Evolutionary conservation across 352 stramenopile species (phyloP).

Genomic region (Globisporangium emineosum): DNA sequence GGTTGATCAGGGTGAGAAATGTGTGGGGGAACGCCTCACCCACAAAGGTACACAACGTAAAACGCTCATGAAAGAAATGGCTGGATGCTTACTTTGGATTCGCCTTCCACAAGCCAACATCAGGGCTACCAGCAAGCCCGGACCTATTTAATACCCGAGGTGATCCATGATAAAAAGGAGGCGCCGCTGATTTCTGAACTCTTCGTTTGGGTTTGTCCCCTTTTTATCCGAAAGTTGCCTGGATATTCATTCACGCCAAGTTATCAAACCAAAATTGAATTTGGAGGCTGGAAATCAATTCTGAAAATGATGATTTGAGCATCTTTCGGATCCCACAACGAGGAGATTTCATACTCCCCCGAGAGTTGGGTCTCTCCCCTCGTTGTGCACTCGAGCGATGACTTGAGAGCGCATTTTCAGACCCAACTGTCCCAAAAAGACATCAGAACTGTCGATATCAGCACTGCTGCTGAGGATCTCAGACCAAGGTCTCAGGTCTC

Average conservation of each 20-base stretch:
- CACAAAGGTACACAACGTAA: neutral
- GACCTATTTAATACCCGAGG: no score
- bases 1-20: neutral
- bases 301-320: neutral
- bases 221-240: neutral
- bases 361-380: neutral
- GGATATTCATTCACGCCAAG: neutral
- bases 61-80: neutral
- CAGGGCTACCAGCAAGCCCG: no score
- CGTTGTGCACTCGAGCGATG: no score
- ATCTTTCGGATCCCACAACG: no score
- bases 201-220: neutral
- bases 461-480: neutral
- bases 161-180: neutral
- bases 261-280: neutral
- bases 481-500: neutral
- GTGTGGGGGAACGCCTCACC: neutral
- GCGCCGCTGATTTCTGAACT: slow-evolving; percentile 4
- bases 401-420: neutral
- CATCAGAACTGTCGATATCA: neutral
- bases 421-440: neutral
- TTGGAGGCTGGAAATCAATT: neutral
- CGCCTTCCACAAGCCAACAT: neutral
- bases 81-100: neutral
- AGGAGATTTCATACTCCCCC: no score